Base-by-base conservation (phyloP, 139 green algal genomes). In the Eudorina sp. region DNA sequence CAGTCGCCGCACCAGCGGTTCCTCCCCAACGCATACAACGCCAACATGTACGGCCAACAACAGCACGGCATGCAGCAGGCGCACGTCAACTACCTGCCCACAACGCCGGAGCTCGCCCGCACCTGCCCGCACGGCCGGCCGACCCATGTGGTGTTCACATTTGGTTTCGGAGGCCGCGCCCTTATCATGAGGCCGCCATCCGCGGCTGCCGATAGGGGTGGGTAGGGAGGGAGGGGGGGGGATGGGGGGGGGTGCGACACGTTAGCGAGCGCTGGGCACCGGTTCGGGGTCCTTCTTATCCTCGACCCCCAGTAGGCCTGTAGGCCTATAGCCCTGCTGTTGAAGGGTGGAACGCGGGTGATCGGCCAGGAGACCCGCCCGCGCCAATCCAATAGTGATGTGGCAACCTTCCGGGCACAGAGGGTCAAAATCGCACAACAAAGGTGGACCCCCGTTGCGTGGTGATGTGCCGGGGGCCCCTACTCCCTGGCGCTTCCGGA, bases 21-120 rank as follows among this genome's bases (percentile, higher is more conserved):
- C 34, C 29, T 43, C 41, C 68, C 34, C 13, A 16, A 16, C 43
- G 38, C 23, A 23, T 86, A 86, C 60, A 60, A 60, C 3, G 58
- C 43, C 41, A 3, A 86, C 27, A 19, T 0, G 34, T 58, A 70
- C 58, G 58, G 55, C 58, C 40, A 70, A 69, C 53, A 68, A 23
- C 60, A 87, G 41, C 4, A 86, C 41, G 41, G 34, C 38, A 55
- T 58, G 62, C 81, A 87, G 81, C n/a, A n/a, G n/a, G 41, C 55
- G n/a, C 38, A 19, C 3, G 81, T 86, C 31, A 87, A 87, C 81
- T 87, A 68, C 62, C 66, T 87, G 31, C 81, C 81, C 45, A 87
- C 81, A 13, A 87, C 81, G 7, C 64, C 62, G 31, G 81, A 87
- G 45, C 81, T 87, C 45, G 81, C 81, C 19, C 81, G 81, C n/a